Evolutionary conservation across 148 eudicot species (phyloP), one percentile per base, ranked within the genome.

Genomic region (Dianthus caryophyllus): DNA sequence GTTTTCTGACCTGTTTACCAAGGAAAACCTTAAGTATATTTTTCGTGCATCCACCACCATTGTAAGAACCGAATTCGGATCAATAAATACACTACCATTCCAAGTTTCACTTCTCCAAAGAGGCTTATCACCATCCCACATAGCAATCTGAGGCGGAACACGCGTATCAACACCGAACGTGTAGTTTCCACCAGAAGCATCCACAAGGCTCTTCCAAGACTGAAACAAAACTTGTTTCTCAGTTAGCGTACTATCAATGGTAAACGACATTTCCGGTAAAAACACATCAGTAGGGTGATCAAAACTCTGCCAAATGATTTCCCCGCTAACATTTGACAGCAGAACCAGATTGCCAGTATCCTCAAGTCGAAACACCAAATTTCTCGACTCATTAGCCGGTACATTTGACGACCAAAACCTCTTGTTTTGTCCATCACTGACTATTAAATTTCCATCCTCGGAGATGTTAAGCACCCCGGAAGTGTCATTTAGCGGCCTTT

Each of bases 71-170:
- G 57, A 20, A 30, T 16, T 10, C 54, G 46, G 12, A 6, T 79
- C 85, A 21, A 75, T 52, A 44, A 75, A 76, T 12, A 18, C 44
- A 30, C 73, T 77, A 36, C 78, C 65, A 47, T 65, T 65, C 85
- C 82, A 81, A 18, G 85, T 84, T n/a, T 77, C 84, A 43, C 71
- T 77, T 51, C 87, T 73, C 81, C 76, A 78, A 36, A 61, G 62
- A 5, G 80, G 81, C 1, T 6, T 55, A 55, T 66, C 64, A n/a
- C 41, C 73, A 14, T 81, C 69, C 89, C 80, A 78, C 1, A 81
- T 9, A n/a, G 64, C 59, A 5, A 64, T 1, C 22, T 78, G 80
- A 1, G 77, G 82, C 25, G 74, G 39, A 1, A 0, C 16, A n/a
- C 4, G 27, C 36, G 76, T 27, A 12, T 44, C 67, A 41, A 86